These are phyloP conservation scores for Vanderwaltozyma verrucispora DNA, from an alignment of 805 yeast species.

Conservation along the genomic window DNA sequence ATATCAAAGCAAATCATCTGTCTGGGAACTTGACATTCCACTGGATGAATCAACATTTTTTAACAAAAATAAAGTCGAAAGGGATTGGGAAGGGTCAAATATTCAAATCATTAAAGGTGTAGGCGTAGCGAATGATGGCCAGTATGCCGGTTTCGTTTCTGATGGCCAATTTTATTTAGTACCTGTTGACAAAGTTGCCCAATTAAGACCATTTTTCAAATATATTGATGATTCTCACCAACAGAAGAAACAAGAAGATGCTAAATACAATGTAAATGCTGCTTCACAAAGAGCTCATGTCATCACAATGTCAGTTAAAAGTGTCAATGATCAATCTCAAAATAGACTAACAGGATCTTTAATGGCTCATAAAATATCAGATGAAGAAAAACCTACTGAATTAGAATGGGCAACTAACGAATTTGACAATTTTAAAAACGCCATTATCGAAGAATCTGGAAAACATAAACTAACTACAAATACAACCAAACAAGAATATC, in stretches of 20 bases:
- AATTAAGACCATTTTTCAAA: constrained; percentile 70
- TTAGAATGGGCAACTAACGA: constrained; percentile 38
- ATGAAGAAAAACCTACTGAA: constrained; percentile 43
- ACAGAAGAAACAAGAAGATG: constrained; percentile 34
- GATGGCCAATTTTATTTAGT: constrained; percentile 48
- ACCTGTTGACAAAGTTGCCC: constrained; percentile 59
- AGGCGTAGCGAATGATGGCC: constrained; percentile 43
- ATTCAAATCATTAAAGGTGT: constrained; percentile 66
- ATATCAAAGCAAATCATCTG: constrained; percentile 50
- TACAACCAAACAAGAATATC: constrained; percentile 18
- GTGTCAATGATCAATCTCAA: constrained; percentile 45
- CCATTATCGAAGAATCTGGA: constrained; percentile 14
- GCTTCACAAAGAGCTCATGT: constrained; percentile 42
- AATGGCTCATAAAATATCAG: constrained; percentile 49
- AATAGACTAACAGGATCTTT: constrained; percentile 61
- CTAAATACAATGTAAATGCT: constrained; percentile 31
- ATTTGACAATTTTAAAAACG: constrained; percentile 21
- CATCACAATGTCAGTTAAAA: constrained; percentile 68
- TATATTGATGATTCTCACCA: constrained; percentile 58
- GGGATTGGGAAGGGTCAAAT: constrained; percentile 50
- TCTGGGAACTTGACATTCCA: constrained; percentile 70
- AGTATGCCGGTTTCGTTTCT: constrained; percentile 35
- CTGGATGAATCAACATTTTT: constrained; percentile 57
- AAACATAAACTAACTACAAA: constrained; percentile 18
- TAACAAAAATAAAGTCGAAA: constrained; percentile 49